Evolutionary conservation across 2,329 filamentous ascomycete genomes (phyloP).

Genomic region (Pestalotiopsis sp.): DNA sequence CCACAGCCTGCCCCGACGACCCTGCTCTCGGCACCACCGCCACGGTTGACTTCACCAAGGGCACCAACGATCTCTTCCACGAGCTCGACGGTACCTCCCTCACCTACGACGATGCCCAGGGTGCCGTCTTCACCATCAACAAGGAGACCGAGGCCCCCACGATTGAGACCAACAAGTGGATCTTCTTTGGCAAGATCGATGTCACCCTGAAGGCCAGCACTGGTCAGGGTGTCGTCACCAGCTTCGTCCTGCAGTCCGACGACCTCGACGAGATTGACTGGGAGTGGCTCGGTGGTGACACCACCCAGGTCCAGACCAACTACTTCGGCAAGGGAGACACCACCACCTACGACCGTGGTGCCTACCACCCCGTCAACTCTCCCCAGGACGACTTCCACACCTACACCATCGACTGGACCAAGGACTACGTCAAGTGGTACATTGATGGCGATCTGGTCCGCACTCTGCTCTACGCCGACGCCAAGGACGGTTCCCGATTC

Average conservation of each 20-base stretch:
- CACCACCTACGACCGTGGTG: conserved; percentile 69
- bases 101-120: conserved; percentile 44
- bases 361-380: conserved; percentile 59
- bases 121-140: conserved; percentile 68
- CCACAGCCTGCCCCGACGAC: conserved; percentile 68
- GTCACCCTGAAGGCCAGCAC: conserved; percentile 77
- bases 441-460: conserved; percentile 66
- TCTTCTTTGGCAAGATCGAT: conserved; percentile 93
- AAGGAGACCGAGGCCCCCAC: conserved; percentile 68
- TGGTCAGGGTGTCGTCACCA: conserved; percentile 86
- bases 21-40: conserved; percentile 70
- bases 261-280: conserved; percentile 94
- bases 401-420: conserved; percentile 71
- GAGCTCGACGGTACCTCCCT: conserved; percentile 49
- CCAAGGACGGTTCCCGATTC: conserved; percentile 59
- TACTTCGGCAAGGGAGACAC: conserved; percentile 77
- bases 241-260: conserved; percentile 86
- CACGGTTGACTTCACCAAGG: conserved; percentile 76
- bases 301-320: conserved; percentile 79
- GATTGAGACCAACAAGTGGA: conserved; percentile 80
- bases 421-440: conserved; percentile 64
- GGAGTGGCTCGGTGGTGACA: conserved; percentile 86
- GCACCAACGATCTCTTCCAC: conserved; percentile 60
- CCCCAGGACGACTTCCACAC: conserved; percentile 62
- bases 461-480: conserved; percentile 61